Conservation (phyloP, 495 filamentous ascomycete genomes). For the Pseudomonodictys pantanalensis region DNA sequence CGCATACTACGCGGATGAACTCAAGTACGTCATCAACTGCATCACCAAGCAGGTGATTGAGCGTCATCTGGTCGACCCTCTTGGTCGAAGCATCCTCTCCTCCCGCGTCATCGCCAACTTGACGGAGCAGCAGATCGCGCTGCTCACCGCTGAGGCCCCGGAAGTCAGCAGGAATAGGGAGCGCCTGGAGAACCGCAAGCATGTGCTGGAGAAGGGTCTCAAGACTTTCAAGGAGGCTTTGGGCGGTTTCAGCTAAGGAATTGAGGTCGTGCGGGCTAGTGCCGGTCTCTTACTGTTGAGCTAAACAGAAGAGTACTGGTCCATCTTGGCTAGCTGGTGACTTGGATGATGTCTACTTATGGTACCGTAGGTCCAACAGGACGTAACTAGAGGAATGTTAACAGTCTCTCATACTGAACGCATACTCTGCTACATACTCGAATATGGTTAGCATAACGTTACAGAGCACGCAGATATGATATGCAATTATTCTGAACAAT, state of each 20-base stretch:
- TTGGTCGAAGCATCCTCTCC: constrained; percentile 31
- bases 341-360: no score
- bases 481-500: no score
- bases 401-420: no score
- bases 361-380: no score
- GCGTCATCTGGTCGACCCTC: constrained; percentile 36
- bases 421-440: no score
- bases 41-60: constrained; percentile 41
- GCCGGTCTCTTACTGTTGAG: no score
- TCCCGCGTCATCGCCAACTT: constrained; percentile 31
- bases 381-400: no score
- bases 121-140: constrained; percentile 34
- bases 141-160: constrained; percentile 33
- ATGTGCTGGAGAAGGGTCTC: constrained; percentile 33
- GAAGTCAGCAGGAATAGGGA: constrained; percentile 25
- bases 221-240: constrained; percentile 34
- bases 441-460: no score
- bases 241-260: constrained; percentile 26
- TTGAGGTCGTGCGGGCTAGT: no score
- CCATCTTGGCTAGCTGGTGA: no score
- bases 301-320: no score
- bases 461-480: no score
- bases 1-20: constrained; percentile 36
- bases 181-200: constrained; percentile 26
- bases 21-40: constrained; percentile 37